Evolutionary conservation across 208 protist genomes (phyloP), one percentile per base, ranked within the genome.

Genomic region (Polymyxa betae): DNA sequence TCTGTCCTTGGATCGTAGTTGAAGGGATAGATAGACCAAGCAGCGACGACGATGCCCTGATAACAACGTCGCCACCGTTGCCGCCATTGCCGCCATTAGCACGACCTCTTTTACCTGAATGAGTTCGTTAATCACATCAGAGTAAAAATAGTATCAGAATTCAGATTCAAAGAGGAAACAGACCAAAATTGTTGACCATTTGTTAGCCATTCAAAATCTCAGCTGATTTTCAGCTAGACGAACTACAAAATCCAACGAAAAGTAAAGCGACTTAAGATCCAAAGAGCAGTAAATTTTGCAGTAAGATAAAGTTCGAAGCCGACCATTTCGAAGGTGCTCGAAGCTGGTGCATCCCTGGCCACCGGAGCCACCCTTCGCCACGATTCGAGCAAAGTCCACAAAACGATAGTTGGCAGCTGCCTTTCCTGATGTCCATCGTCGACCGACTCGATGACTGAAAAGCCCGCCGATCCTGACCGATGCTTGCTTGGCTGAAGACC

Each of bases 41-140:
- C 72, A 35, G 10, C 16, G 72, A 82, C 16, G 72, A 82, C n/a
- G 72, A 82, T n/a, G 72, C 5, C 40, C n/a, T 35, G 40, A 82
- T 82, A n/a, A 82, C 35, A 5, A 82, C 72, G 35, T 82, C 72
- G 72, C 72, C 72, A 43, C 72, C 72, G 16, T 5, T 20, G 16
- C 72, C 72, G n/a, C 72, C 72, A 43, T 82, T 82, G 35, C 72
- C 72, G 5, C 72, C 72, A 82, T 82, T 82, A 5, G 72, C 72
- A 40, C 72, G 72, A 82, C 72, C 72, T 20, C 72, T 5, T 82
- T 82, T 82, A 20, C 72, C 72, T 82, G 72, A 40, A 16, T 20
- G 12, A 82, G 5, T 16, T 5, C n/a, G 49, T 60, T 60, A 60
- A 60, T 43, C 16, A 5, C 16, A 82, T 82, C 5, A 5, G 16